Evolutionary conservation across 352 stramenopile species (phyloP).

Genomic region (Phytopythium vexans): DNA sequence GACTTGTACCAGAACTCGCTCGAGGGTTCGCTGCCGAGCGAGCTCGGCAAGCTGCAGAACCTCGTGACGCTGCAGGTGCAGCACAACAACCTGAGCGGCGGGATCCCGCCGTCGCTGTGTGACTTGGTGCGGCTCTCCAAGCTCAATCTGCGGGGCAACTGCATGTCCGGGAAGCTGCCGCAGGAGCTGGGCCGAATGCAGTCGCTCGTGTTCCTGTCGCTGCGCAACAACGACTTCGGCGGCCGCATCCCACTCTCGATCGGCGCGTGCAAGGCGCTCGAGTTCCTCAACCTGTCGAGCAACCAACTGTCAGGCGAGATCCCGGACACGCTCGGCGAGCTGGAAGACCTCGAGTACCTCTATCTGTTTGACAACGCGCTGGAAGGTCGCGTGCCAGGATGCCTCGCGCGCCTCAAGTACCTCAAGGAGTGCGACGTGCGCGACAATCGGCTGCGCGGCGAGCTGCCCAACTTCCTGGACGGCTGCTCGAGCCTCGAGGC

Average conservation of each 20-base stretch:
- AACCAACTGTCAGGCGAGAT: conserved; percentile 75
- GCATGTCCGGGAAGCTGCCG: conserved; percentile 64
- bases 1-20: conserved; percentile 81
- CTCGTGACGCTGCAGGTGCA: conserved; percentile 77
- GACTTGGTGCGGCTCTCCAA: conserved; percentile 59
- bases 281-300: conserved; percentile 86
- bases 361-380: conserved; percentile 87
- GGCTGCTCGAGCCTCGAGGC: conserved; percentile 74
- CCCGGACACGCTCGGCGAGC: conserved; percentile 60
- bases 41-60: conserved; percentile 52
- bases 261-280: conserved; percentile 65
- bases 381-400: conserved; percentile 61
- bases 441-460: conserved; percentile 66
- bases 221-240: conserved; percentile 79
- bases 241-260: conserved; percentile 67
- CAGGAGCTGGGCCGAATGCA: conserved; percentile 58
- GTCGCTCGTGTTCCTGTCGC: conserved; percentile 76
- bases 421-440: conserved; percentile 79
- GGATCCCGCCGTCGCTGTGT: conserved; percentile 49
- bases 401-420: conserved; percentile 70
- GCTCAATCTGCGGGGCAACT: conserved; percentile 76
- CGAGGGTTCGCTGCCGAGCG: conserved; percentile 43
- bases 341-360: conserved; percentile 77
- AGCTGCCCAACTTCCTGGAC: conserved; percentile 82
- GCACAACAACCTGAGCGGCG: conserved; percentile 74